phyloP scores from a whole-genome alignment of 345 rosid genomes.

The Dimocarpus longan region DNA sequence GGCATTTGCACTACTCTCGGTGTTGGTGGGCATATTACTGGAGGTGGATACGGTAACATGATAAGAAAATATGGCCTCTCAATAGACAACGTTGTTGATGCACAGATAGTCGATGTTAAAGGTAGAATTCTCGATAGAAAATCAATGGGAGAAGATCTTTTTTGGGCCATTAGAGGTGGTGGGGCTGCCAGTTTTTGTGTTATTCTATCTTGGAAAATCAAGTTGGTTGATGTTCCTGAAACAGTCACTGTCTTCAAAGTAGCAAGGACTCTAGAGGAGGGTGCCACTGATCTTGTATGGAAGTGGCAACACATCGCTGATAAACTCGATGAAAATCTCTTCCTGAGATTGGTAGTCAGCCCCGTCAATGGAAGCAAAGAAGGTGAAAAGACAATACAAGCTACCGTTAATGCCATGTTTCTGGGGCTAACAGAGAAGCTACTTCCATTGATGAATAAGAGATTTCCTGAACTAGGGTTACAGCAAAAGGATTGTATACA shows the following conservation, averaged over 20 bases:
- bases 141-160: constrained; percentile 48
- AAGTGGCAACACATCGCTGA: constrained; percentile 55
- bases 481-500: constrained; percentile 36
- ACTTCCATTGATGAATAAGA: constrained; percentile 17
- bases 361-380: constrained; percentile 26
- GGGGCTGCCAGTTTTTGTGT: constrained; percentile 58
- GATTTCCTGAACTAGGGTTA: constrained; percentile 47
- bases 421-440: constrained; percentile 35
- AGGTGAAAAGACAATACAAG: constrained; percentile 25
- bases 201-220: constrained; percentile 49
- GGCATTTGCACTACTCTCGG: too few species aligned
- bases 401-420: constrained; percentile 37
- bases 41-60: too few species aligned
- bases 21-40: too few species aligned
- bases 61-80: too few species aligned
- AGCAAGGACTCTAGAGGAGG: constrained; percentile 34
- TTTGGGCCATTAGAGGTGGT: constrained; percentile 66
- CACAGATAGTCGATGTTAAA: too few species aligned
- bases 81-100: too few species aligned
- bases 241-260: constrained; percentile 47
- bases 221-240: constrained; percentile 44
- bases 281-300: constrained; percentile 35
- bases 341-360: constrained; percentile 29
- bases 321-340: constrained; percentile 43
- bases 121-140: constrained; percentile 18